phyloP scores from a whole-genome alignment of 768 basidiomycete species.

The Suillus fuscotomentosus region DNA sequence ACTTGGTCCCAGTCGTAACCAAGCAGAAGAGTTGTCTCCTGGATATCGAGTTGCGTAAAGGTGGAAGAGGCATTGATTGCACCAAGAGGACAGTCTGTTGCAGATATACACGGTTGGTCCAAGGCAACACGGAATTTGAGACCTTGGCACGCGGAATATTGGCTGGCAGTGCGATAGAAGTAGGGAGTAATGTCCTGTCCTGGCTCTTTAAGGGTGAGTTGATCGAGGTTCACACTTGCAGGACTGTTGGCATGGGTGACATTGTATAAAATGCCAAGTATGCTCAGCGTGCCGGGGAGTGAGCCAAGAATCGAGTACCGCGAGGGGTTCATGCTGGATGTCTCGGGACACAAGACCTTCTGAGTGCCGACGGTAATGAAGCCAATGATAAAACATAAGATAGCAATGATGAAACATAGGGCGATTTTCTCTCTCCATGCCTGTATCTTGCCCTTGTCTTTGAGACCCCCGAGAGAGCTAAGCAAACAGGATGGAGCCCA shows the following conservation, averaged over 20 bases:
- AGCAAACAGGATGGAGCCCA: constrained; percentile 88
- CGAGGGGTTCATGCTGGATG: constrained; percentile 38
- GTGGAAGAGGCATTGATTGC: constrained; percentile 55
- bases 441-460: constrained; percentile 73
- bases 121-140: constrained; percentile 66
- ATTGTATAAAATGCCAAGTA: constrained; percentile 79
- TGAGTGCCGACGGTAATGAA: constrained; percentile 96
- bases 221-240: constrained; percentile 53
- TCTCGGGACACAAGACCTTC: constrained; percentile 82
- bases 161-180: constrained; percentile 69
- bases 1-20: constrained; percentile 96
- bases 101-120: constrained; percentile 67
- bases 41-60: constrained; percentile 58
- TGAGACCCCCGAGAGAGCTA: constrained; percentile 72
- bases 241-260: constrained; percentile 50
- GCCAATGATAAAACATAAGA: constrained; percentile 78
- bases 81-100: constrained; percentile 66
- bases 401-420: constrained; percentile 80
- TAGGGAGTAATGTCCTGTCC: constrained; percentile 91
- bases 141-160: constrained; percentile 64
- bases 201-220: constrained; percentile 51
- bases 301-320: constrained; percentile 57
- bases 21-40: constrained; percentile 63
- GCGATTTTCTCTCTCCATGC: constrained; percentile 99
- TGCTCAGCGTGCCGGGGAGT: constrained; percentile 61